Conservation (phyloP, 805 yeast genomes). For the Debaryomyces prosopidis region DNA sequence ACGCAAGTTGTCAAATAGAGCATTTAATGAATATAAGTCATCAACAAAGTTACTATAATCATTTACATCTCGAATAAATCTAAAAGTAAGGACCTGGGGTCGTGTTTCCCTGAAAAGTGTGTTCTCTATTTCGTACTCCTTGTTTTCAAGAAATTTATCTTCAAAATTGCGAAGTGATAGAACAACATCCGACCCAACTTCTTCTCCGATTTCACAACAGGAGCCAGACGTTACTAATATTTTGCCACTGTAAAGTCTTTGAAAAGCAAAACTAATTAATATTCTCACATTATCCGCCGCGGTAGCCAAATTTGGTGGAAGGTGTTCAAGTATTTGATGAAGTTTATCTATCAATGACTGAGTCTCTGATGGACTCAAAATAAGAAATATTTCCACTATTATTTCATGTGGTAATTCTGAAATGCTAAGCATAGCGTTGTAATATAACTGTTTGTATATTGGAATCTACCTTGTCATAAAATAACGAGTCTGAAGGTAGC, state of each 20-base stretch:
- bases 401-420: slow-evolving; percentile 20
- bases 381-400: slow-evolving; percentile 13
- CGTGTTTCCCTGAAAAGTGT: slow-evolving; percentile 14
- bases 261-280: slow-evolving; percentile 14
- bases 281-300: background rate
- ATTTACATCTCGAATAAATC: slow-evolving; percentile 19
- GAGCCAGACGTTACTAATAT: slow-evolving; percentile 11
- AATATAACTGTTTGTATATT: no score
- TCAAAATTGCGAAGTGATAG: slow-evolving; percentile 14
- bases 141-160: slow-evolving; percentile 6
- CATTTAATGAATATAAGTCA: slow-evolving; percentile 19
- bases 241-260: slow-evolving; percentile 20
- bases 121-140: slow-evolving; percentile 7
- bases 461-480: no score
- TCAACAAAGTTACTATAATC: slow-evolving; percentile 22
- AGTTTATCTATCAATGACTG: slow-evolving; percentile 4
- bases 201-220: slow-evolving; percentile 5
- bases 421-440: background rate
- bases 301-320: background rate
- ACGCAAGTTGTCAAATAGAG: slow-evolving; percentile 14
- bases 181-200: slow-evolving; percentile 10
- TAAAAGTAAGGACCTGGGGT: slow-evolving; percentile 21
- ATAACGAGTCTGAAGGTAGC: no score
- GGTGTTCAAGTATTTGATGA: background rate
- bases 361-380: slow-evolving; percentile 15